phyloP scores from a whole-genome alignment of 495 filamentous ascomycete species.

The Penicillium egyptiacum region DNA sequence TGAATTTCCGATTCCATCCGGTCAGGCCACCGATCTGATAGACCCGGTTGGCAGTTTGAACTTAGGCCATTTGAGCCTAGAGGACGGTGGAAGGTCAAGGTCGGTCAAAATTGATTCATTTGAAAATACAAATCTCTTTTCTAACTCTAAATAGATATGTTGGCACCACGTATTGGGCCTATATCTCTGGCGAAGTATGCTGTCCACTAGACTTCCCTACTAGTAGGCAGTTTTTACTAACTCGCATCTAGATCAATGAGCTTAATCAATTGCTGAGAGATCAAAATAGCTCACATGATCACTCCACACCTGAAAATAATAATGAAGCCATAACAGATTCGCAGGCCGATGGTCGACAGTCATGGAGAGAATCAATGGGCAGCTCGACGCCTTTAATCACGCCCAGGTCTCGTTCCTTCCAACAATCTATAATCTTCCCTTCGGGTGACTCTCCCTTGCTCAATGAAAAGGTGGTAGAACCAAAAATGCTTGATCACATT shows the following conservation, averaged over 20 bases:
- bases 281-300: constrained; percentile 43
- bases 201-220: not conserved
- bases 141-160: constrained; percentile 43
- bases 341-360: constrained; percentile 7
- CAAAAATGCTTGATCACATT: constrained; percentile 47
- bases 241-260: constrained; percentile 41
- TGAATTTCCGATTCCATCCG: constrained; percentile 49
- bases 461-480: constrained; percentile 39
- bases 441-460: constrained; percentile 39
- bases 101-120: constrained; percentile 17
- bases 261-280: constrained; percentile 48
- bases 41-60: constrained; percentile 49
- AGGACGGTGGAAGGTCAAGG: constrained; percentile 49
- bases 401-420: constrained; percentile 27
- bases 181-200: constrained; percentile 50
- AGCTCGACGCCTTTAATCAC: constrained; percentile 11
- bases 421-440: constrained; percentile 43
- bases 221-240: not conserved
- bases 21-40: constrained; percentile 45
- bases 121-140: not conserved
- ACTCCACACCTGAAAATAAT: constrained; percentile 22
- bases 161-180: constrained; percentile 54
- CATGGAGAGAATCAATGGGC: constrained; percentile 30
- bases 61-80: constrained; percentile 48
- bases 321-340: constrained; percentile 25